Conservation (phyloP, 352 stramenopile genomes). For the Globisporangium rhizosaccharum region DNA sequence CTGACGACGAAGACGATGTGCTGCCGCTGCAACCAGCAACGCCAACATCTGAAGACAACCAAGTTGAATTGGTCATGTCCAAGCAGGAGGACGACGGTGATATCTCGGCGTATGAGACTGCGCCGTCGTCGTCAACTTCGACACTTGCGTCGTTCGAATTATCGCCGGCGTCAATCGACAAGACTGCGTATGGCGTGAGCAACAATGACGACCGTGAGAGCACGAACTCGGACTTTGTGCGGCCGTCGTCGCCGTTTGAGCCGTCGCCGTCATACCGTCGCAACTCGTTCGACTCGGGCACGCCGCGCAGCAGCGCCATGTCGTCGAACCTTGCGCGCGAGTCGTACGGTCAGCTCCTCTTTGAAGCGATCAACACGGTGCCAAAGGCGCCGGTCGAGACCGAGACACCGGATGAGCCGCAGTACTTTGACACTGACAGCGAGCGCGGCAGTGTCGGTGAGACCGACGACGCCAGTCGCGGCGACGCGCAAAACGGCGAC, state of each 20-base stretch:
- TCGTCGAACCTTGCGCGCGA: conserved; percentile 1
- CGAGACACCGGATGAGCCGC: conserved; percentile 1
- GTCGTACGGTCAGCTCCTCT: conserved; percentile 11
- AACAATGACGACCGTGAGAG: conserved; percentile 7
- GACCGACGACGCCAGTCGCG: neutral
- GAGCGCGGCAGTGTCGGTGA: conserved; percentile 10
- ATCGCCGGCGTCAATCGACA: conserved; percentile 7
- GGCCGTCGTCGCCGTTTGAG: conserved; percentile 5
- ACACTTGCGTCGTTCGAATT: conserved; percentile 7
- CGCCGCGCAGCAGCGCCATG: conserved; percentile 8
- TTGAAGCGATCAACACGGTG: conserved; percentile 14
- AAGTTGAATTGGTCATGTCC: neutral
- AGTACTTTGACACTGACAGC: conserved; percentile 18
- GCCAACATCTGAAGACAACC: neutral
- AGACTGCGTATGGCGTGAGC: neutral
- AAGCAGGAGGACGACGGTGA: neutral
- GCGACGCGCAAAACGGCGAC: neutral
- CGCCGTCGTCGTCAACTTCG: conserved; percentile 6
- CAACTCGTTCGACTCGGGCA: conserved; percentile 18
- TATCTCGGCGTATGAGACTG: conserved; percentile 5
- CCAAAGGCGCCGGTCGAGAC: conserved; percentile 1
- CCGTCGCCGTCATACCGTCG: conserved; percentile 7
- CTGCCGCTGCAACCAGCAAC: neutral
- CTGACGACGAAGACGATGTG: conserved; percentile 1
- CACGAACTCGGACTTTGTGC: conserved; percentile 5